Percentiles rank a stretch among this genome's conserved stretches.
Conservation (phyloP, 202 grass and related monocot genomes). For the Digitaria exilis region DNA sequence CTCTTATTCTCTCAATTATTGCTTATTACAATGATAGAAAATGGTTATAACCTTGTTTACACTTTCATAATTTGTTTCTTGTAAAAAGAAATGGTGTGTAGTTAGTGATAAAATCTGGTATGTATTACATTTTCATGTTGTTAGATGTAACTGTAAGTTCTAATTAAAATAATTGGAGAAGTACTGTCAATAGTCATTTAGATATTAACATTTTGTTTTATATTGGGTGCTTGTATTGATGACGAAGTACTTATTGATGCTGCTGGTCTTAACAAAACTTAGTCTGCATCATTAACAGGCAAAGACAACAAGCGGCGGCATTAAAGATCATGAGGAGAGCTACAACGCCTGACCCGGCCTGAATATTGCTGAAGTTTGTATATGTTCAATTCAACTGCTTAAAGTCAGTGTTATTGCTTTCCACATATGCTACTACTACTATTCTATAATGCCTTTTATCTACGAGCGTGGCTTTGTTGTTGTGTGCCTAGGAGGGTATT, state of each 20-base stretch:
- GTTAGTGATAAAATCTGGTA: neutral
- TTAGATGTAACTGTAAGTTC: neutral
- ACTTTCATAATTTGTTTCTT: neutral
- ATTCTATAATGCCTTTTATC: too few species aligned
- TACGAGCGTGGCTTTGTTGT: neutral
- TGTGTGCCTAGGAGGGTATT: too few species aligned
- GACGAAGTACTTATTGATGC: neutral
- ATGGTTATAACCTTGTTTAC: neutral
- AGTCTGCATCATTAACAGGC: neutral
- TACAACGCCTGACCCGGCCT: neutral
- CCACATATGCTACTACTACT: too few species aligned
- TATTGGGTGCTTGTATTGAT: neutral
- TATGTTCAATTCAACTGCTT: neutral
- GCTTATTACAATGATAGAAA: neutral
- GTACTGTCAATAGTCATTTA: too few species aligned
- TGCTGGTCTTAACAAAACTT: neutral
- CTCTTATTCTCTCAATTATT: neutral
- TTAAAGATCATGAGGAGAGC: neutral
- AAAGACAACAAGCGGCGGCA: neutral
- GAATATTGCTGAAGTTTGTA: neutral
- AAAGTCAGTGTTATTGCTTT: neutral
- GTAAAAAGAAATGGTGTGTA: neutral
- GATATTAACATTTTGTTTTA: neutral
- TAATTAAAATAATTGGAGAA: neutral
- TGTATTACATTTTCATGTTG: too few species aligned